Evolutionary conservation across 192 early-diverging fungal species (phyloP).

Genomic region (Backusella australiensis): DNA sequence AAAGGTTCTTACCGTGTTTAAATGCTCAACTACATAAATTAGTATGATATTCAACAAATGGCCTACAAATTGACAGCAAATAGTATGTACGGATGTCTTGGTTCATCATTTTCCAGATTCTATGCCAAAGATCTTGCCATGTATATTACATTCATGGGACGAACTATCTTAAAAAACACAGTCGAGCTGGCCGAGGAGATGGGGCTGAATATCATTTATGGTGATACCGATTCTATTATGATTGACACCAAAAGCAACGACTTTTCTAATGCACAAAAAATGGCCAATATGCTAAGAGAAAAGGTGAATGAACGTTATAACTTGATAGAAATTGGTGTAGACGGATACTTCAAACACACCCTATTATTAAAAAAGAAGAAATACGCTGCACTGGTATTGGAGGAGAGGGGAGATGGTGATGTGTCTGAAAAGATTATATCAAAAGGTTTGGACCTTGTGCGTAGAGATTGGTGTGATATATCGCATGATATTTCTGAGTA

Average conservation of each 20-base stretch:
- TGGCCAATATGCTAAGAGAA: constrained; percentile 82
- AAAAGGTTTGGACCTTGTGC: constrained; percentile 94
- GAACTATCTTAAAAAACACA: constrained; percentile 94
- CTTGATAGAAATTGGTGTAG: constrained; percentile 92
- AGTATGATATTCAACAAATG: constrained; percentile 90
- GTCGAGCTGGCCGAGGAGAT: constrained; percentile 77
- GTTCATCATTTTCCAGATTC: constrained; percentile 92
- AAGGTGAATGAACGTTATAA: constrained; percentile 89
- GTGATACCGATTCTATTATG: constrained; percentile 99
- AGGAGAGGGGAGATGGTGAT: constrained; percentile 49
- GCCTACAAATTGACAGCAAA: constrained; percentile 98
- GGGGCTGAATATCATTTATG: constrained; percentile 92
- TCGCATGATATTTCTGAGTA: constrained; percentile 85
- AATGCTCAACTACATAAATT: neutral
- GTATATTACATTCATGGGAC: constrained; percentile 92
- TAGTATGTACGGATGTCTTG: constrained; percentile 99
- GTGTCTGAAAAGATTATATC: constrained; percentile 60
- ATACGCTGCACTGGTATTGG: constrained; percentile 83
- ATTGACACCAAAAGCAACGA: constrained; percentile 82
- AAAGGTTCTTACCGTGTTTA: neutral
- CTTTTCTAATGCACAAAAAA: constrained; percentile 66
- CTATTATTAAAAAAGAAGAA: constrained; percentile 97
- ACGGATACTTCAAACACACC: constrained; percentile 87
- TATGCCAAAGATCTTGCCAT: constrained; percentile 96
- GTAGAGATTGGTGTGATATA: constrained; percentile 96